phyloP scores from a whole-genome alignment of 176 grass and related monocot species.

The Raddia distichophylla region DNA sequence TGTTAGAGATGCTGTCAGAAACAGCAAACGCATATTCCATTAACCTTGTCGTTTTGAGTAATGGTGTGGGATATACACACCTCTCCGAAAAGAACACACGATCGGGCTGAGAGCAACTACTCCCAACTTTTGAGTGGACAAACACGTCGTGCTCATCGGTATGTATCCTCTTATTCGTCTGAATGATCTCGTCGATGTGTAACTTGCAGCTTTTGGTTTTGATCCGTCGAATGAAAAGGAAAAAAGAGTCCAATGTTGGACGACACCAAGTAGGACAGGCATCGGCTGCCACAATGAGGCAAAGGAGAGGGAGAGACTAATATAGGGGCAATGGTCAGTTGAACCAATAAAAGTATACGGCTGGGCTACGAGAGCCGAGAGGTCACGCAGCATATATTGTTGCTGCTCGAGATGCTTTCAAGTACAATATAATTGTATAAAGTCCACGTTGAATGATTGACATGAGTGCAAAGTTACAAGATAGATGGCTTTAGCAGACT shows the following conservation, averaged over 20 bases:
- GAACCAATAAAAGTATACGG: background rate
- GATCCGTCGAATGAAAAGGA: background rate
- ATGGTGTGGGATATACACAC: too few relatives aligned
- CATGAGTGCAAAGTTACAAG: background rate
- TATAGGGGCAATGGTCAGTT: background rate
- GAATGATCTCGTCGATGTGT: background rate
- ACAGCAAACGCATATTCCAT: too few relatives aligned
- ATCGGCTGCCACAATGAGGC: background rate
- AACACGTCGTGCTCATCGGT: too few relatives aligned
- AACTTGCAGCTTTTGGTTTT: background rate
- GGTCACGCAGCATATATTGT: background rate
- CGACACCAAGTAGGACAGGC: slow-evolving; percentile 18
- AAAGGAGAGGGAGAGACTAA: too few relatives aligned
- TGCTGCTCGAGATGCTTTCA: slow-evolving; percentile 14
- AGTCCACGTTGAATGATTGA: background rate
- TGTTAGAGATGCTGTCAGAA: too few relatives aligned
- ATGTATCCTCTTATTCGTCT: background rate
- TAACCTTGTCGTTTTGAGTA: background rate
- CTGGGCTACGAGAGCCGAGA: background rate
- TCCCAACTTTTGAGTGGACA: slow-evolving; percentile 13
- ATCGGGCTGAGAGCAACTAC: background rate
- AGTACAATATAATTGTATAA: background rate
- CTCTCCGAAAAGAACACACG: background rate
- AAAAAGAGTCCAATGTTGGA: background rate
- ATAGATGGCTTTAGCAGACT: too few relatives aligned